These are phyloP conservation scores for Prunus mongolica DNA, from an alignment of 306 rosid genomes.

Conservation along the genomic window DNA sequence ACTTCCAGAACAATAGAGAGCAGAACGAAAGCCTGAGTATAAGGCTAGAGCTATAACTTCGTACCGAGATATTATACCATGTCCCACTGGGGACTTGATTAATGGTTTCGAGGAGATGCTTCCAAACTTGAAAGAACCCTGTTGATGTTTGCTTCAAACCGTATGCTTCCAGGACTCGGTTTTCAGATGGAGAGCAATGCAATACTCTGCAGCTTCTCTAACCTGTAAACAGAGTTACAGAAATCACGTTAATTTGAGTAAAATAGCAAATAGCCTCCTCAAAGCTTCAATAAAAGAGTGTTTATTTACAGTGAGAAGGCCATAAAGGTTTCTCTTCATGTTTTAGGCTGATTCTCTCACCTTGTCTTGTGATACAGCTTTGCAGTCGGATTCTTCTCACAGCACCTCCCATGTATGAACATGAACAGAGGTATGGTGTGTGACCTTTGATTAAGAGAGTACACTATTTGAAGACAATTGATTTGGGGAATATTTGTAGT, in stretches of 20 bases:
- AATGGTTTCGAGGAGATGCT: background rate
- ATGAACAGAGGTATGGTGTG: background rate
- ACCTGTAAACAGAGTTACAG: slow-evolving; percentile 29
- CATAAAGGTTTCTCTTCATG: too few species aligned
- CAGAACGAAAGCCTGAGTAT: too few species aligned
- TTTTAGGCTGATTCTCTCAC: slow-evolving; percentile 34
- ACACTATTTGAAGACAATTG: background rate
- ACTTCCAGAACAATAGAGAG: too few species aligned
- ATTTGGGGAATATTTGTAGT: background rate
- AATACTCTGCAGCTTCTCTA: slow-evolving; percentile 11
- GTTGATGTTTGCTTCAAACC: slow-evolving; percentile 3
- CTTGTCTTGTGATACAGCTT: slow-evolving; percentile 20
- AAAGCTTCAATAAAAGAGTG: slow-evolving; percentile 11
- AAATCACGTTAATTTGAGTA: slow-evolving; percentile 13
- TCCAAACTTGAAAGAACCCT: background rate
- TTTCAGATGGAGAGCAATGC: background rate
- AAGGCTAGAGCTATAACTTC: too few species aligned
- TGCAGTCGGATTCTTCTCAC: background rate
- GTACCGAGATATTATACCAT: background rate
- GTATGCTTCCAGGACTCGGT: background rate
- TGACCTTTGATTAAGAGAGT: background rate
- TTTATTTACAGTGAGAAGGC: background rate
- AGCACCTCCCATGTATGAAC: background rate
- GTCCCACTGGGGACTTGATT: background rate
- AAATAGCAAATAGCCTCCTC: background rate